Conservation (phyloP, 2,329 filamentous ascomycete species). For the Fusarium chaquense region DNA sequence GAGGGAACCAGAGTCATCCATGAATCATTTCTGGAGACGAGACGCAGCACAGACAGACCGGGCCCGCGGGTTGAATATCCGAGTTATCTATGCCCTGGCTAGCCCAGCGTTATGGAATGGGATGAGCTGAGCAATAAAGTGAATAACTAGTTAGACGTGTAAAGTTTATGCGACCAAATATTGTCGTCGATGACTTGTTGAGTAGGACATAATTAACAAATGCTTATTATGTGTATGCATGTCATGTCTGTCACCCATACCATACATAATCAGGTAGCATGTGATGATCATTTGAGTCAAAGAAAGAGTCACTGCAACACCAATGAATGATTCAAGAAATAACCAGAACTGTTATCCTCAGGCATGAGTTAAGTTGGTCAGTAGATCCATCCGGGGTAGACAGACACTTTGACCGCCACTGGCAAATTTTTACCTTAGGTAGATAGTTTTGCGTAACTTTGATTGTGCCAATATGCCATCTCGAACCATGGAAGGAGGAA, state of each 20-base stretch:
- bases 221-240: background rate
- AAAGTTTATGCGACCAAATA: background rate
- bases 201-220: background rate
- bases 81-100: constrained; percentile 21
- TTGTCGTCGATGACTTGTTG: background rate
- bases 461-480: background rate
- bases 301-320: background rate
- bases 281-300: background rate
- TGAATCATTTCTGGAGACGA: constrained; percentile 18
- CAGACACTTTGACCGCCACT: background rate
- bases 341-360: background rate
- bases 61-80: constrained; percentile 21
- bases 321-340: background rate
- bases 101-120: constrained; percentile 3
- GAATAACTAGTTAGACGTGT: background rate
- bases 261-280: background rate
- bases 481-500: background rate
- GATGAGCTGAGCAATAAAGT: constrained; percentile 1
- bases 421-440: background rate
- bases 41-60: constrained; percentile 29
- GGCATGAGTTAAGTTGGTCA: background rate
- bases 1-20: constrained; percentile 14
- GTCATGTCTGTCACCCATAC: background rate
- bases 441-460: background rate
- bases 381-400: background rate